These are phyloP conservation scores for Galerina marginata DNA, from an alignment of 768 basidiomycete genomes.

Conservation along the genomic window DNA sequence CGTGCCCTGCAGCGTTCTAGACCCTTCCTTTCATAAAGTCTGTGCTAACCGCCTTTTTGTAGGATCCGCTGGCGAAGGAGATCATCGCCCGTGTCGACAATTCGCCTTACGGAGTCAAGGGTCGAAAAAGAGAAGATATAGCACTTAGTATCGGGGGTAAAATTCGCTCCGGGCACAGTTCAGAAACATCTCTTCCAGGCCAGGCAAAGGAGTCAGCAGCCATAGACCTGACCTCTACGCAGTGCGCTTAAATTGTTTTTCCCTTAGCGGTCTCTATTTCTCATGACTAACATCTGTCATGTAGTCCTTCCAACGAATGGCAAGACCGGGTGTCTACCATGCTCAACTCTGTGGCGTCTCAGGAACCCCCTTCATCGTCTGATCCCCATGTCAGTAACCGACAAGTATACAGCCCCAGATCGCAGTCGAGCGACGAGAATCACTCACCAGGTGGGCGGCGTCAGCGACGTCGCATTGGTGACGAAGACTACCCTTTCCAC, in stretches of 20 bases:
- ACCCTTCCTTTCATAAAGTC: not conserved
- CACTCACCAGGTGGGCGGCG: slow-evolving; percentile 44
- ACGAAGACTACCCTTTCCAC: slow-evolving; percentile 29
- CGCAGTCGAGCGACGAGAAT: slow-evolving; percentile 33
- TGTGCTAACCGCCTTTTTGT: slow-evolving; percentile 21
- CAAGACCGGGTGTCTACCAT: slow-evolving; percentile 67
- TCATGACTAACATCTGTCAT: not conserved
- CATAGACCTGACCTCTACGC: slow-evolving; percentile 60
- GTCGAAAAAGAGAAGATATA: slow-evolving; percentile 51
- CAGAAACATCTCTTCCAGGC: slow-evolving; percentile 21
- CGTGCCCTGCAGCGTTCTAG: not conserved
- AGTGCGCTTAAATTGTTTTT: slow-evolving; percentile 47
- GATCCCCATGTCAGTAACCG: slow-evolving; percentile 8
- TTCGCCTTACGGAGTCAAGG: slow-evolving; percentile 78
- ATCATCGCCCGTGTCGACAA: slow-evolving; percentile 84
- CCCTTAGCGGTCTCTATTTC: not conserved
- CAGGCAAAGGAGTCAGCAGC: slow-evolving; percentile 29
- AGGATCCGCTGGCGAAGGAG: slow-evolving; percentile 82
- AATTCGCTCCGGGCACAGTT: slow-evolving; percentile 20
- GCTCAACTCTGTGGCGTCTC: slow-evolving; percentile 35
- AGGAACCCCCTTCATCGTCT: not conserved
- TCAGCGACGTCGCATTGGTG: slow-evolving; percentile 56
- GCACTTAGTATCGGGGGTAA: slow-evolving; percentile 25
- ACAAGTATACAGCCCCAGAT: slow-evolving; percentile 21
- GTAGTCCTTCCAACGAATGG: slow-evolving; percentile 63